Percentiles rank a stretch among this genome's conserved stretches.
These are phyloP conservation scores for Boletus tomentosulus DNA, from an alignment of 768 basidiomycete species.

Conservation along the genomic window DNA sequence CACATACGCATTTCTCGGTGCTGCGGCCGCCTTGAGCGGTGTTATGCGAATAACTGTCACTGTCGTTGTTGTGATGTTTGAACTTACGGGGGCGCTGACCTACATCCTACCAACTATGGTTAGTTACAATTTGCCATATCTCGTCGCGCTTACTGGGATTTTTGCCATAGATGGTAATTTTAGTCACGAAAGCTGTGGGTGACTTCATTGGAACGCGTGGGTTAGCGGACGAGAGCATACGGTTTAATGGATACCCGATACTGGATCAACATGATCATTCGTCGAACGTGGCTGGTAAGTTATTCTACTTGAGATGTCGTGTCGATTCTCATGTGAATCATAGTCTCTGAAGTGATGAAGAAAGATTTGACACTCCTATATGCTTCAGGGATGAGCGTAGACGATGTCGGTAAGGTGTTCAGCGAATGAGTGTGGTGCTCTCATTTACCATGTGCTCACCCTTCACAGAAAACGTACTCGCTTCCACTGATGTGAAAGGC, in stretches of 20 bases:
- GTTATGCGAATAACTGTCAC: constrained; percentile 97
- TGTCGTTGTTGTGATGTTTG: constrained; percentile 99
- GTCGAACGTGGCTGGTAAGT: constrained; percentile 83
- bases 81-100: constrained; percentile 93
- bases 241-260: constrained; percentile 96
- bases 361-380: constrained; percentile 69
- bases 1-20: constrained; percentile 96
- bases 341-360: constrained; percentile 86
- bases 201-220: constrained; percentile 91
- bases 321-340: constrained; percentile 26
- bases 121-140: constrained; percentile 18
- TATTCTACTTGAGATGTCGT: constrained; percentile 1
- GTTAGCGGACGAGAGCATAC: constrained; percentile 96
- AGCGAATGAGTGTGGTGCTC: background rate
- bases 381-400: constrained; percentile 71
- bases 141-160: constrained; percentile 9
- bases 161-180: constrained; percentile 74
- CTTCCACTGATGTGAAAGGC: constrained; percentile 75
- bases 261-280: constrained; percentile 94
- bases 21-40: constrained; percentile 93
- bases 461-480: constrained; percentile 61
- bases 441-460: background rate
- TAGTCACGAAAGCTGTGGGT: constrained; percentile 96
- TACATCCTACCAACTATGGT: constrained; percentile 99
- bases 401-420: constrained; percentile 65